These are phyloP conservation scores for Phytopythium delawarense DNA, from an alignment of 352 stramenopile species.

Conservation along the genomic window DNA sequence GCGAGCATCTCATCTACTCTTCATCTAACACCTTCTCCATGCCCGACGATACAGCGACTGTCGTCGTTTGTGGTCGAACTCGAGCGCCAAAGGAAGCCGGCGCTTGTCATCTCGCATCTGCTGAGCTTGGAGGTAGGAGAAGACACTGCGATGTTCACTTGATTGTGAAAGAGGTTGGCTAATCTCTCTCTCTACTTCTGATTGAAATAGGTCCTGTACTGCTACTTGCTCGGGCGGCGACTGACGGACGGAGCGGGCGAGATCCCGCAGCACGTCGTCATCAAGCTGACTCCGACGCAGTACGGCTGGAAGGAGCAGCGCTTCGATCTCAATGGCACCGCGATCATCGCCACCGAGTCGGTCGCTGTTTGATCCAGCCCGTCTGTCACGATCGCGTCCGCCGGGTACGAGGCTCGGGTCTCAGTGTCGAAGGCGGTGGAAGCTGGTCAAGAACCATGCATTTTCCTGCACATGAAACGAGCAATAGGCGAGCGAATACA, in stretches of 20 bases:
- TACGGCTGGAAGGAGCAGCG: constrained; percentile 46
- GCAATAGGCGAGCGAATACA: neutral
- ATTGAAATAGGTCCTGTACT: constrained; percentile 25
- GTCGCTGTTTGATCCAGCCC: neutral
- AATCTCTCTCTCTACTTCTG: neutral
- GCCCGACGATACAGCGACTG: constrained; percentile 18
- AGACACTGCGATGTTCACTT: too few relatives aligned
- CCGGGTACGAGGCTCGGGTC: neutral
- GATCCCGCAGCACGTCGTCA: constrained; percentile 39
- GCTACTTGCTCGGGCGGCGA: constrained; percentile 29
- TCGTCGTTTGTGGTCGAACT: constrained; percentile 48
- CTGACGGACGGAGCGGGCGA: constrained; percentile 25
- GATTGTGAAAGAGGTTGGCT: neutral
- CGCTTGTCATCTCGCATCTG: constrained; percentile 36
- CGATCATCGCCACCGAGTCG: neutral
- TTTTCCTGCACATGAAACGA: constrained; percentile 25
- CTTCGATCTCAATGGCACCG: constrained; percentile 25
- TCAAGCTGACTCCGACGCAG: constrained; percentile 42
- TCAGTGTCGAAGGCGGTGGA: constrained; percentile 40
- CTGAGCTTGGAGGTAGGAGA: constrained; percentile 33
- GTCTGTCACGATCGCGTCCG: neutral
- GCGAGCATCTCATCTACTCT: neutral
- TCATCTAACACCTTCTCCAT: neutral
- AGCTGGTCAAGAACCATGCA: constrained; percentile 61
- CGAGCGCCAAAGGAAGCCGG: constrained; percentile 35